Percentiles rank a stretch among this genome's conserved stretches.
Evolutionary conservation across 352 stramenopile genomes (phyloP).

Genomic region (Globisporangium nagaii): DNA sequence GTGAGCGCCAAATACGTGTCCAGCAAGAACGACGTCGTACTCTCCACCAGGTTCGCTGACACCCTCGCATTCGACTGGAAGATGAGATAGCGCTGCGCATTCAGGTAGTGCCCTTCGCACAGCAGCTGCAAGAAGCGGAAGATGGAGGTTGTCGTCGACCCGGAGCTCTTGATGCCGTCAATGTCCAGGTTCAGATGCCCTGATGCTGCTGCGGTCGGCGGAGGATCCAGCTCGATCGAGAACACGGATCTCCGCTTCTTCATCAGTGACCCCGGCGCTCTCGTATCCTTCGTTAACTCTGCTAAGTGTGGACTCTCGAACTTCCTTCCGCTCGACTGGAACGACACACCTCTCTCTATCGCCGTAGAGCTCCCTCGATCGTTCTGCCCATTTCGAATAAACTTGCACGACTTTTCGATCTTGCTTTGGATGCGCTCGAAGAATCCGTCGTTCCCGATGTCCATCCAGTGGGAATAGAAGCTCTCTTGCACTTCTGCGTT

Average conservation of each 20-base stretch:
- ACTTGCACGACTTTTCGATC: constrained; percentile 43
- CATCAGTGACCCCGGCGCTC: neutral
- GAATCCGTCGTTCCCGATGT: constrained; percentile 29
- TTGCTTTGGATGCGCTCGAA: constrained; percentile 39
- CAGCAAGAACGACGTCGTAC: constrained; percentile 57
- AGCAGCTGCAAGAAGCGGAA: constrained; percentile 74
- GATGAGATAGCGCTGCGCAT: constrained; percentile 54
- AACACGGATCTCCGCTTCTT: constrained; percentile 7
- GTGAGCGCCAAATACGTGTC: constrained; percentile 51
- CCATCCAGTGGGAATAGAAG: constrained; percentile 47
- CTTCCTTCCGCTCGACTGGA: neutral
- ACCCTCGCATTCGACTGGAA: constrained; percentile 19
- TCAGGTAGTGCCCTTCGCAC: constrained; percentile 68
- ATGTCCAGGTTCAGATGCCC: neutral
- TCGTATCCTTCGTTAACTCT: neutral
- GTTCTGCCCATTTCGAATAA: constrained; percentile 25
- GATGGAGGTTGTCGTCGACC: constrained; percentile 35
- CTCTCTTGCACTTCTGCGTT: constrained; percentile 73
- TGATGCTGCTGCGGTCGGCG: neutral
- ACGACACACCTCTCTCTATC: constrained; percentile 3
- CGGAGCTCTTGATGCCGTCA: constrained; percentile 5
- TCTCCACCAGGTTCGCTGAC: constrained; percentile 57
- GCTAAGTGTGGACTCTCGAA: neutral
- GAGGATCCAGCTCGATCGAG: constrained; percentile 15
- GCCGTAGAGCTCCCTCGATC: constrained; percentile 11